phyloP scores from a whole-genome alignment of 2,329 filamentous ascomycete species.

The Microthyrium microscopicum region DNA sequence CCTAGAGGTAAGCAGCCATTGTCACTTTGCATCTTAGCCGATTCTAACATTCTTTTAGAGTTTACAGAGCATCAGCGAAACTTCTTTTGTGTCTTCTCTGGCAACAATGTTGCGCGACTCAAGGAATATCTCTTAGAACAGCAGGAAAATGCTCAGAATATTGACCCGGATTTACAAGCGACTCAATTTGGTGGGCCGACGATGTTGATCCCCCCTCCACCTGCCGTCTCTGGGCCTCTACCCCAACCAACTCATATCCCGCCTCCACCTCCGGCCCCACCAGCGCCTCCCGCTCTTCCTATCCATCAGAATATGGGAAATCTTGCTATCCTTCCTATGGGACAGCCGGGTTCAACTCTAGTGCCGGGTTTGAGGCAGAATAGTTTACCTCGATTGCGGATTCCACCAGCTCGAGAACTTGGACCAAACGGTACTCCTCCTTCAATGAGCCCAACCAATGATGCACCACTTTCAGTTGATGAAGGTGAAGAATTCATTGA shows the following conservation, averaged over 20 bases:
- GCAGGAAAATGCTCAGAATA: no score
- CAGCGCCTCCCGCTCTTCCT: constrained; percentile 1
- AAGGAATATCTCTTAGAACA: constrained; percentile 57
- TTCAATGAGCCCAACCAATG: constrained; percentile 7
- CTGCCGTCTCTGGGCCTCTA: no score
- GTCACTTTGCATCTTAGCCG: constrained; percentile 7
- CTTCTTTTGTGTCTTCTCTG: constrained; percentile 95
- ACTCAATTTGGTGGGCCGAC: no score
- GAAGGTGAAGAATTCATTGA: constrained; percentile 7
- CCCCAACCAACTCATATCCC: neutral
- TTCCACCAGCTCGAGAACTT: constrained; percentile 1
- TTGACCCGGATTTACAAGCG: no score
- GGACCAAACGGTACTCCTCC: constrained; percentile 1
- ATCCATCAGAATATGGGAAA: no score
- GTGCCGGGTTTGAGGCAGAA: no score
- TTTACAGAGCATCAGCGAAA: constrained; percentile 91
- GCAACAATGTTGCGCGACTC: constrained; percentile 61
- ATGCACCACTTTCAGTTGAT: constrained; percentile 6
- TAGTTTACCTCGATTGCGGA: constrained; percentile 4
- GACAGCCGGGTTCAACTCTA: no score
- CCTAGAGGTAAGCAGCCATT: constrained; percentile 41
- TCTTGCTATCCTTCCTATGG: no score
- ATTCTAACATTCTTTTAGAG: constrained; percentile 35
- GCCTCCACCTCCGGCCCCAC: constrained; percentile 5
- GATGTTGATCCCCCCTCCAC: no score